Evolutionary conservation across 495 filamentous ascomycete species (phyloP).

Genomic region (Lepraria neglecta): DNA sequence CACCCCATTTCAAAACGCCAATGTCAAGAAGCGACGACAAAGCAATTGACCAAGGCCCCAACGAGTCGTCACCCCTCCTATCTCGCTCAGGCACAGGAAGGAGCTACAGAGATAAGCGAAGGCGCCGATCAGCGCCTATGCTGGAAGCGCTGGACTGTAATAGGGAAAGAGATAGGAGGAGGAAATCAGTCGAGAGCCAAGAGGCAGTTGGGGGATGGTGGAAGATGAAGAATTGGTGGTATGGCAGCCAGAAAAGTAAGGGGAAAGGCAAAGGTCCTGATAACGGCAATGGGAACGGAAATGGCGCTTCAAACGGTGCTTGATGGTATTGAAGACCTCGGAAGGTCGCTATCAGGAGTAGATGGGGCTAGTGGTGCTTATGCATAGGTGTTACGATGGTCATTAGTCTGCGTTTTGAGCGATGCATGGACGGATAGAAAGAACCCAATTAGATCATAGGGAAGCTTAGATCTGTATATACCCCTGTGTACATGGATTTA

Average conservation of each 20-base stretch:
- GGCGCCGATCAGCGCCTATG: slow-evolving; percentile 22
- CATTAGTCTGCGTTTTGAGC: not conserved
- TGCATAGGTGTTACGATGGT: slow-evolving; percentile 21
- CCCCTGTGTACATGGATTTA: too few species aligned
- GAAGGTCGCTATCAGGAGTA: too few species aligned
- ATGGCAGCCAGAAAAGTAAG: slow-evolving; percentile 18
- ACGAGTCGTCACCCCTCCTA: slow-evolving; percentile 23
- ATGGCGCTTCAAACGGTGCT: not conserved
- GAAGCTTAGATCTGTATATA: too few species aligned
- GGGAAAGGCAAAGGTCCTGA: slow-evolving; percentile 11
- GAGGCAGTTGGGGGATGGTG: slow-evolving; percentile 36
- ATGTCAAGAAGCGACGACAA: slow-evolving; percentile 2
- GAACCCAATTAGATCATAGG: too few species aligned
- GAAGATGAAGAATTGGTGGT: slow-evolving; percentile 36
- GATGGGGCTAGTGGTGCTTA: not conserved
- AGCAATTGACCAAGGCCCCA: slow-evolving; percentile 12
- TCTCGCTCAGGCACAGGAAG: slow-evolving; percentile 22
- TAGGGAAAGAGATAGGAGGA: slow-evolving; percentile 8
- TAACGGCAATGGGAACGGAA: not conserved
- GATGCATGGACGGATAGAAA: too few species aligned
- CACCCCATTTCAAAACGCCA: slow-evolving; percentile 13
- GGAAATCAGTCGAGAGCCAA: slow-evolving; percentile 21
- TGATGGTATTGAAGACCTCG: too few species aligned
- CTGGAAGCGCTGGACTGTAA: not conserved
- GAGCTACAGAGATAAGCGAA: slow-evolving; percentile 24